Evolutionary conservation across 768 basidiomycete species (phyloP).

Genomic region (Lactifluus volemus): DNA sequence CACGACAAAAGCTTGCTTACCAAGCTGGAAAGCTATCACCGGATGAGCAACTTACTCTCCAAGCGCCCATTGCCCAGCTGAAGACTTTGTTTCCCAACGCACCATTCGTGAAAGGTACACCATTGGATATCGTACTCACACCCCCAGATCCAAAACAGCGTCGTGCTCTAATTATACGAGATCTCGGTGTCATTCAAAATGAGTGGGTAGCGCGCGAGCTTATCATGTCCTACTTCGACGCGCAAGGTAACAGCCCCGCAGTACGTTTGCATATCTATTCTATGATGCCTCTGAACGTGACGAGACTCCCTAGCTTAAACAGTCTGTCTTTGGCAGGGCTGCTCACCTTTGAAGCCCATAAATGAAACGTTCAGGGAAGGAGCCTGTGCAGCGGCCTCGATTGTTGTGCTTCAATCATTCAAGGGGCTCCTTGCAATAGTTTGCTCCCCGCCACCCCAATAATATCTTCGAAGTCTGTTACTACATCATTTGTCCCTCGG

Average conservation of each 20-base stretch:
- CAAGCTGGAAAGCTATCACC: constrained; percentile 46
- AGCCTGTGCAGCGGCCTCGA: not conserved
- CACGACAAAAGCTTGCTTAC: constrained; percentile 44
- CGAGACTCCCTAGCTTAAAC: constrained; percentile 36
- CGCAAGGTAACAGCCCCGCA: constrained; percentile 58
- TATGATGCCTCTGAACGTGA: not conserved
- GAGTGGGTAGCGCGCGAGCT: constrained; percentile 72
- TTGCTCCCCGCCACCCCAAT: not conserved
- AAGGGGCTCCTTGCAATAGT: not conserved
- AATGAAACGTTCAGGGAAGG: not conserved
- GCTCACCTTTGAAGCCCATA: not conserved
- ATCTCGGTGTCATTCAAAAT: constrained; percentile 62
- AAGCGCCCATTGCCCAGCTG: constrained; percentile 59
- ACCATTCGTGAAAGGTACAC: constrained; percentile 53
- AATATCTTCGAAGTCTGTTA: not conserved
- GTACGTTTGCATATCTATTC: constrained; percentile 34
- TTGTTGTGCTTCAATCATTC: too few relatives aligned
- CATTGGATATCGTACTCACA: constrained; percentile 61
- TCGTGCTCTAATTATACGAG: constrained; percentile 55
- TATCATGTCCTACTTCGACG: constrained; percentile 67
- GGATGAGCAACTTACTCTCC: constrained; percentile 48
- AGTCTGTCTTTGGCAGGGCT: constrained; percentile 35
- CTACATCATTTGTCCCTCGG: not conserved
- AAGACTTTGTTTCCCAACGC: constrained; percentile 71
- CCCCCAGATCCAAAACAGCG: constrained; percentile 41